Base-by-base conservation (phyloP, 192 early-diverging fungal species). In the Coemansia guatemalensis region DNA sequence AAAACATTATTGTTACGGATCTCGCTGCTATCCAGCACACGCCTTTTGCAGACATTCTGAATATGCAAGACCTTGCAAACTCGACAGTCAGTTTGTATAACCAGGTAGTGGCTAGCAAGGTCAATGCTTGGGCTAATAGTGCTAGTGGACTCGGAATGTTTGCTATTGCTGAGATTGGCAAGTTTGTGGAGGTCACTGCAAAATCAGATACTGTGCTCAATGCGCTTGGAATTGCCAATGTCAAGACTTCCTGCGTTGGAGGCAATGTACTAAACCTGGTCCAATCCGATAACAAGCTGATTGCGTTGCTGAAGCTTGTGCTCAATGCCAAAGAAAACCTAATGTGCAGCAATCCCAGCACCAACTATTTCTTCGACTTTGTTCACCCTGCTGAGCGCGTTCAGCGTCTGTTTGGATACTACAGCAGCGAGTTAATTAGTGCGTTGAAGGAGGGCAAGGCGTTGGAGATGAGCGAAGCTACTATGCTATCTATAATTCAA, bases 391-490 rank as follows among this genome's bases (percentile, higher is more conserved):
- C 71, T 11, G 71, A 73, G 64, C 62, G 71, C 0, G 53, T 79
- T 32, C 76, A 79, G 67, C 58, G 71, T 12, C 30, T 79, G 51
- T 79, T 79, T 49, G 76, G 76, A 1, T 78, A 78, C 56, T 68
- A 61, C 32, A 53, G 69, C 35, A 68, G 67, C 24, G 62, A 68
- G 26, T 20, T 69, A 20, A 20, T 78, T 8, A 21, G 14, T n/a
- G 57, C 75, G 4, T 8, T 54, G 11, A 39, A 59, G 8, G 39
- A 60, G n/a, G 69, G 69, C 48, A 53, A 47, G 9, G 33, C 33
- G 3, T 47, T 58, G 4, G 62, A 67, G 18, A 33, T 72, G 30
- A 72, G 9, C 25, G 69, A 78, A 47, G 62, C 56, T 1, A 65
- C 51, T 18, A 60, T 78, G 4, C 55, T 78, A 17, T 26, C 53